Conservation (phyloP, 257 asterid species). For the Solanum virginianum region DNA sequence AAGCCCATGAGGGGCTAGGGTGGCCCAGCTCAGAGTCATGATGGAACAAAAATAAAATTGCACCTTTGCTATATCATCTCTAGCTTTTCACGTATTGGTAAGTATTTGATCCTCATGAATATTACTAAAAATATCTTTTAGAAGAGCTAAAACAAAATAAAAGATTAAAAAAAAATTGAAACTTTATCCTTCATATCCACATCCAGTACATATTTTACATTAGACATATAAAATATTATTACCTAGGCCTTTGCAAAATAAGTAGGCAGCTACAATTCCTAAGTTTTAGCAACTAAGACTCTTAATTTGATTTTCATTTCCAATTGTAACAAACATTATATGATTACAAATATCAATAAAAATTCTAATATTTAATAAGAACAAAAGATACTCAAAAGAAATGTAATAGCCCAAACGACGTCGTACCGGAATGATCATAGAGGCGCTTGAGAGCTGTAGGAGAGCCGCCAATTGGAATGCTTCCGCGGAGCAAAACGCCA, state of each 20-base stretch:
- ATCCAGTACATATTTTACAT: not conserved
- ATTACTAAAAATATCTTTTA: not conserved
- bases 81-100: too few relatives aligned
- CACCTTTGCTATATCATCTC: too few relatives aligned
- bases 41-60: too few relatives aligned
- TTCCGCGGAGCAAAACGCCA: slow-evolving; percentile 81
- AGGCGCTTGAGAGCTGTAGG: slow-evolving; percentile 66
- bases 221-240: not conserved
- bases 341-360: not conserved
- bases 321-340: not conserved
- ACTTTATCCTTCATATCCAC: not conserved
- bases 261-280: not conserved
- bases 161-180: not conserved
- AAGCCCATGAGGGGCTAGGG: too few relatives aligned
- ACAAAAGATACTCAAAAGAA: not conserved
- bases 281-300: not conserved
- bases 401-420: not conserved
- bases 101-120: too few relatives aligned
- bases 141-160: not conserved
- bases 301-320: not conserved
- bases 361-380: not conserved
- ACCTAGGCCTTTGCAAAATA: not conserved
- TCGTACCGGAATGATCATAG: slow-evolving; percentile 47
- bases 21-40: too few relatives aligned
- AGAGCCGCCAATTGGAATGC: slow-evolving; percentile 70